Base-by-base conservation (phyloP, 2,329 filamentous ascomycete genomes). In the Fusarium illudens region DNA sequence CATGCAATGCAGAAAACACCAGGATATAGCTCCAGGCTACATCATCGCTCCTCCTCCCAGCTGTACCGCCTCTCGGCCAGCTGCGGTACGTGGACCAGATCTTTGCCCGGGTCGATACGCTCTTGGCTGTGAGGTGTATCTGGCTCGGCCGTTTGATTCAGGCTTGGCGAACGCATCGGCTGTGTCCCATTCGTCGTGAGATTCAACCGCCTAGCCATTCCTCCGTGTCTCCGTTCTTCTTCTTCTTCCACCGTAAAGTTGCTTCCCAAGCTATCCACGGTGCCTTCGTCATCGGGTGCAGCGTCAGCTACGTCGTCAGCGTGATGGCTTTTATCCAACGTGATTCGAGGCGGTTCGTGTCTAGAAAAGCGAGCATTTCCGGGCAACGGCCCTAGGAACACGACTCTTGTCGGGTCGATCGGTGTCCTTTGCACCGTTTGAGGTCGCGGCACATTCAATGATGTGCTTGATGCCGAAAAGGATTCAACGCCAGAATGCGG, bases 231-330 rank as follows among this genome's bases (percentile, higher is more conserved):
- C 25, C 39, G 53, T 7, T 75, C 73, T 62, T 50, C 39, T 8
- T 84, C 83, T 64, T 88, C 84, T 22, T 87, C 83, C 10, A 86
- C 81, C 0, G 86, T 88, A 67, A 82, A 88, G 60, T 88, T 86
- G 72, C 86, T 88, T 19, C 86, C 85, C 8, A 88, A 73, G 3
- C 84, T 87, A 59, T 83, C 81, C 30, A 76, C 51, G 4, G 72
- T 70, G 10, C 50, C 56, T 1, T 63, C 60, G 3, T 60, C 64
- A 27, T 63, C 29, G 11, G 29, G 34, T 11, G 37, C n/a, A 12
- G 22, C 22, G 8, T 57, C 25, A 3, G 37, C 20, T 10, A 27
- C 57, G 48, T 60, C 39, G 3, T 48, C 27, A 10, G 29, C 55
- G 49, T 60, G 55, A 11, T 37, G 63, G 32, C 36, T 62, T 25